Evolutionary conservation across 805 yeast genomes (phyloP).

Genomic region (Candida xyloterini): DNA sequence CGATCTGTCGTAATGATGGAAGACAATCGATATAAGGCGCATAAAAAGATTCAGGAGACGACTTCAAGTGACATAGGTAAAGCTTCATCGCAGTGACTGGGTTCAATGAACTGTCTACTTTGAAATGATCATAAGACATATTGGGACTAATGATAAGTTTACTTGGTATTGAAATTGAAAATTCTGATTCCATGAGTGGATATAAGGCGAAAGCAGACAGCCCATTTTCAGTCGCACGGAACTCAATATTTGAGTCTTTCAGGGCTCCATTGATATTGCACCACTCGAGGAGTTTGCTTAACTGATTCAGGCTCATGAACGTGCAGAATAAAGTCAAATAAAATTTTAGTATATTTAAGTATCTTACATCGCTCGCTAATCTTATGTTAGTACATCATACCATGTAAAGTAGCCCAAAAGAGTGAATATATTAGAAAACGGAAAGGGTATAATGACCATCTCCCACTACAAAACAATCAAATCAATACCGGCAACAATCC

Average conservation of each 20-base stretch:
- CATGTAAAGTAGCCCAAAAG: background rate
- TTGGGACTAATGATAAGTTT: constrained; percentile 24
- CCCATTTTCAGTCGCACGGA: constrained; percentile 34
- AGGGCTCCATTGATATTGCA: constrained; percentile 37
- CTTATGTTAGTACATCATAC: too few species aligned
- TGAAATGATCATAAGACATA: constrained; percentile 19
- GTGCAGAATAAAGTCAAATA: background rate
- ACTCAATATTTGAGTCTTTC: constrained; percentile 36
- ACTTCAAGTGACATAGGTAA: constrained; percentile 17
- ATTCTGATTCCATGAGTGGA: background rate
- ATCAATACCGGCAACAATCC: too few species aligned
- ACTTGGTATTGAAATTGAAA: constrained; percentile 16
- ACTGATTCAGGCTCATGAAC: background rate
- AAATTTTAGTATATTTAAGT: background rate
- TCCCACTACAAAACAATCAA: too few species aligned
- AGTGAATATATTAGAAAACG: background rate
- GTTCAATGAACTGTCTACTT: constrained; percentile 1
- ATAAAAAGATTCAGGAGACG: background rate
- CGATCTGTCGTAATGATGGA: constrained; percentile 43
- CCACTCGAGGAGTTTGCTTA: constrained; percentile 28
- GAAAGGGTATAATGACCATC: too few species aligned
- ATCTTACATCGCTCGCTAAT: too few species aligned
- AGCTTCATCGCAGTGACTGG: constrained; percentile 18
- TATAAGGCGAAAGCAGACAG: constrained; percentile 26
- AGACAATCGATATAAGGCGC: constrained; percentile 45